Evolutionary conservation across 768 basidiomycete genomes (phyloP), one percentile per base, ranked within the genome.

Genomic region (Dentipellis fragilis): DNA sequence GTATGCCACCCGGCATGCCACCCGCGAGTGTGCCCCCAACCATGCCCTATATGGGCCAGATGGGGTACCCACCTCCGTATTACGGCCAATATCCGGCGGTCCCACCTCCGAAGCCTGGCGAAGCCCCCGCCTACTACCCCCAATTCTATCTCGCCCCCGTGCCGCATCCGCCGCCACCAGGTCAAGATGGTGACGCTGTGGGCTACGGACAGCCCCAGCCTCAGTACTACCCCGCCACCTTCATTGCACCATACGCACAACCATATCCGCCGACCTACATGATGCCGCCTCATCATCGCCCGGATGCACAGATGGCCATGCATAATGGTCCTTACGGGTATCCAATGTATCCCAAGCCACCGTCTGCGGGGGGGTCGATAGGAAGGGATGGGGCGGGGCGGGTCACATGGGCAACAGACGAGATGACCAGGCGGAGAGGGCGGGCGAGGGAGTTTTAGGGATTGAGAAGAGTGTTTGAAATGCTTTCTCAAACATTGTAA

Each of bases 31-130:
- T 72, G 55, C 73, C 79, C 57, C 75, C 80, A 51, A 73, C 74
- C 47, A 72, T 78, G 66, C 67, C 76, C 51, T 85, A 80, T 68
- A 73, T 83, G 68, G 69, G 72, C 49, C 73, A 73, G 14, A 67
- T 81, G 38, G 73, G 76, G 51, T 81, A 80, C 61, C 75, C 79
- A 51, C 73, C 80, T 48, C 75, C 75, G 45, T 78, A 79, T 59
- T 83, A 79, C 58, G 71, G 75, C 62, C 79, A 81, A 61, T 83
- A 81, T 67, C 71, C 80, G 22, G 69, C 74, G 39, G 66, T 73
- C 2, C 56, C 69, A 34, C 9, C 75, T 56, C 67, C 76, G 45
- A 82, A 82, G 67, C 79, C 79, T 19, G 75, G 77, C 51, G 72
- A 78, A 59, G 69, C 71, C 21, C 72, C 79, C 39, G 63, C 79